Conservation (phyloP, 306 rosid species). For the Benincasa hispida region DNA sequence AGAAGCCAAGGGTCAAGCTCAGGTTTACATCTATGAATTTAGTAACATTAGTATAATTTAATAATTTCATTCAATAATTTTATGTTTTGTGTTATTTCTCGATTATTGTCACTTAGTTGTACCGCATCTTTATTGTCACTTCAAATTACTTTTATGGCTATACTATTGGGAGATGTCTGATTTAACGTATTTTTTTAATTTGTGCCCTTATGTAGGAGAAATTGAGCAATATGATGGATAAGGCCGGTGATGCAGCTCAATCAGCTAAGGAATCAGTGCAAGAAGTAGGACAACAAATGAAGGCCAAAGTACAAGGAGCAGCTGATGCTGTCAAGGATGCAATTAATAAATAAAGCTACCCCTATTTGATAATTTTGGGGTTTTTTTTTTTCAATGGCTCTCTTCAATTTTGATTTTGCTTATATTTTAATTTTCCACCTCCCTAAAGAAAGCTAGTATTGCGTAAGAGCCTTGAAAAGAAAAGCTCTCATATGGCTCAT, state of each 20-base stretch:
- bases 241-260: constrained; percentile 41
- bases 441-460: neutral
- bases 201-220: constrained; percentile 28
- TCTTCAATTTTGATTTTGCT: neutral
- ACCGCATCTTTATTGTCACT: too few relatives aligned
- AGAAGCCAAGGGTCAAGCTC: constrained; percentile 48
- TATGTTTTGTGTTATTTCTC: too few relatives aligned
- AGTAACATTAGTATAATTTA: too few relatives aligned
- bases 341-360: constrained; percentile 23
- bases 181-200: too few relatives aligned
- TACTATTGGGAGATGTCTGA: too few relatives aligned
- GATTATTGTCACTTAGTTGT: too few relatives aligned
- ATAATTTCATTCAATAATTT: too few relatives aligned
- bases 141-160: too few relatives aligned
- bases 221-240: constrained; percentile 31
- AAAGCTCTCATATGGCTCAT: neutral
- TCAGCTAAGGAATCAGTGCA: constrained; percentile 36
- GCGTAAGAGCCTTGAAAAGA: neutral
- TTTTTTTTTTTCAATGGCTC: neutral
- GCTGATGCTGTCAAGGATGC: constrained; percentile 53
- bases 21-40: constrained; percentile 14
- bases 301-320: constrained; percentile 49
- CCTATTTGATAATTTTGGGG: neutral
- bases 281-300: constrained; percentile 37
- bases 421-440: neutral